Evolutionary conservation across 1,284 basidiomycete genomes (phyloP).

Genomic region (Cutaneotrichosporon sp.): DNA sequence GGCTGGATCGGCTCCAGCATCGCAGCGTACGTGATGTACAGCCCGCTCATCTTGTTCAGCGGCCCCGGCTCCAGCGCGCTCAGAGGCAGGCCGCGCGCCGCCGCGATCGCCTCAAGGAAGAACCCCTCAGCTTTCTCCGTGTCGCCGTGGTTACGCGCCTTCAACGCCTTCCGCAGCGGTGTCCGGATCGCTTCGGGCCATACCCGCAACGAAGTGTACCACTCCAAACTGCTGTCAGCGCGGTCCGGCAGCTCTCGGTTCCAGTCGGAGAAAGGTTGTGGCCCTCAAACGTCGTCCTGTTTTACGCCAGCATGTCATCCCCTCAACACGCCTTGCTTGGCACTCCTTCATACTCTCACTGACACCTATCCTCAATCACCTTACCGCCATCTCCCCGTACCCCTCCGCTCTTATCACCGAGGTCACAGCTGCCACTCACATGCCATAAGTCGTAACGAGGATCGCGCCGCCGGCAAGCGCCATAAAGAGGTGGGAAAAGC

Average conservation of each 20-base stretch:
- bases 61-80: slow-evolving; percentile 36
- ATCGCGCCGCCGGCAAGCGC: slow-evolving; percentile 41
- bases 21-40: slow-evolving; percentile 40
- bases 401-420: background rate
- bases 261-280: no score
- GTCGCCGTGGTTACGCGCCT: slow-evolving; percentile 38
- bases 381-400: no score
- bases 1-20: slow-evolving; percentile 38
- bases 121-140: slow-evolving; percentile 35
- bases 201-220: slow-evolving; percentile 41
- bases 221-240: slow-evolving; percentile 37
- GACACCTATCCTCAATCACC: no score
- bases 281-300: no score
- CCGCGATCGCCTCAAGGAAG: slow-evolving; percentile 39
- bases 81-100: slow-evolving; percentile 25
- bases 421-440: slow-evolving; percentile 33
- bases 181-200: slow-evolving; percentile 45
- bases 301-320: no score
- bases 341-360: no score
- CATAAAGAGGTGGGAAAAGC: slow-evolving; percentile 36
- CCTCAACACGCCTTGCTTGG: no score
- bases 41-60: slow-evolving; percentile 43
- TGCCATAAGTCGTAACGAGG: slow-evolving; percentile 45
- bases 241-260: background rate
- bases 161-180: slow-evolving; percentile 41